Base-by-base conservation (phyloP, 768 basidiomycete genomes). In the Thelephora ganbajun region DNA sequence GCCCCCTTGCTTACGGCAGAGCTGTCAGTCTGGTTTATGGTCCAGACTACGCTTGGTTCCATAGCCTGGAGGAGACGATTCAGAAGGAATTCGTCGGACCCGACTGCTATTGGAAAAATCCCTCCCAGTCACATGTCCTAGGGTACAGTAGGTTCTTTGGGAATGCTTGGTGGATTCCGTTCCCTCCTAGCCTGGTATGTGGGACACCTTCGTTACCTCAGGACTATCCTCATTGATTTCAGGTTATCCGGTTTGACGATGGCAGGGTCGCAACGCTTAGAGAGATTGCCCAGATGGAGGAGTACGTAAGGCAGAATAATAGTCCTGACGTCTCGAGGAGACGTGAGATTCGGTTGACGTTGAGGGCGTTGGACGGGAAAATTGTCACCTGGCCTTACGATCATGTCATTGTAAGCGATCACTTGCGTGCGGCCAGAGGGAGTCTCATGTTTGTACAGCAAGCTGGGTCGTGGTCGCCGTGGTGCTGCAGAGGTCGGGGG, bases 111-210 rank as follows among this genome's bases (percentile, higher is more conserved):
- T 89, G 79, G 79, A 73, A 67, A 51, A 57, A 62, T 44, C 63
- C 68, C 11, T 54, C 55, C 2, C 56, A 60, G 2, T 49, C 52
- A 3, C 44, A 56, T 3, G 53, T 56, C 3, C 60, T 65, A 0
- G 63, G 66, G 0, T 67, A 72, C 47, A 67, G 65, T 2, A 71
- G 68, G 37, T 75, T 66, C 57, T 89, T 86, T 57, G 85, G 85
- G 7, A 81, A 83, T 51, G 76, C 82, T 7, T 86, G 83, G 79
- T 79, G 80, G 73, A 71, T 85, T 23, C 83, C 84, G 2, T 88
- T 89, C 55, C 85, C 85, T 0, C 81, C 83, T 0, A 76, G 79
- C 0, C 63, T 83, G 47, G 80, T 79, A 53, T 46, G 69, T 67
- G 1, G 2, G 6, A 14, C 16, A n/a, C 23, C 39, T 7, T 45